Base-by-base conservation (phyloP, 768 basidiomycete genomes). In the Hygrophorus russula region DNA sequence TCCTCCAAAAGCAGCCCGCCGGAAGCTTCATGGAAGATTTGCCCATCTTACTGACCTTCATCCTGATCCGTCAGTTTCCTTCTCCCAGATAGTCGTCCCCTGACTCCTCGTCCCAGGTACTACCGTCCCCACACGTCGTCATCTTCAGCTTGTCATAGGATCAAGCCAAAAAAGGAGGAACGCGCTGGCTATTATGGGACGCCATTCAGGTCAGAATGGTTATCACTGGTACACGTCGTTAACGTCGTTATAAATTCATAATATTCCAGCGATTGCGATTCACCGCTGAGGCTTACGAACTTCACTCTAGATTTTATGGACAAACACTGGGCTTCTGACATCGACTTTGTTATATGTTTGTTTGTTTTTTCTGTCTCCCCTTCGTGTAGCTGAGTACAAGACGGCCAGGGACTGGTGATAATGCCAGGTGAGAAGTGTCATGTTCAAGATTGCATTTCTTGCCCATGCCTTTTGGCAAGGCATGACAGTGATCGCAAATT, bases 301-400 rank as follows among this genome's bases (percentile, higher is more conserved):
- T 69, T 74, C 31, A 90, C 90, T 8, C 71, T 96, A 40, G 81
- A 91, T 49, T 87, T 71, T 64, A 60, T 93, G 43, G 80, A 80
- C 41, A 69, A 78, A 51, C 71, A 86, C 48, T 92, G 87, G 88
- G 74, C 80, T 33, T 68, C 75, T 46, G 78, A 92, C 52, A 73
- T 96, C 31, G 91, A 96, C 56, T 96, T 93, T 57, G 88, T 96
- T 27, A 69, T 96, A 29, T 92, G 86, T 84, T 55, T 52, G 73
- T 66, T 14, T 36, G 39, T 49, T 33, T 38, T 36, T 29, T 46
- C 31, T 39, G 29, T 39, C 36, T 28, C 10, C 36, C 30, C 12
- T 33, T 24, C 6, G 31, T 19, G 31, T 31, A 32, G 45, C 46
- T 41, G 39, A 42, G 19, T 28, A 39, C 28, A 27, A 49, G 28